Conservation (phyloP, 257 asterid genomes). For the Lycium barbarum region DNA sequence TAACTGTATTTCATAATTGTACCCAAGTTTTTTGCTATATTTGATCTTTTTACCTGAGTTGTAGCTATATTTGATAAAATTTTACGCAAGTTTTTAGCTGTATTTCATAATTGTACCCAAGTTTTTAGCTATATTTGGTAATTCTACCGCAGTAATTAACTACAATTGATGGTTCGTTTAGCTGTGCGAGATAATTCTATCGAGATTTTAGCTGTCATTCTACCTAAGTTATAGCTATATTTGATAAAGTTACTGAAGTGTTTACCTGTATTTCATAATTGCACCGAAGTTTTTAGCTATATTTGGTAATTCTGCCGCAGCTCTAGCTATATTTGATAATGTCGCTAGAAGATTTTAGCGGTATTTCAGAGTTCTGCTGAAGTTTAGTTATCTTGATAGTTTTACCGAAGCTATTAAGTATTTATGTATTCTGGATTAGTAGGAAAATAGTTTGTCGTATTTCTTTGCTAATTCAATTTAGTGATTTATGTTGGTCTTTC, state of each 20-base stretch:
- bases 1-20: background rate
- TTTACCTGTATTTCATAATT: background rate
- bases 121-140: no score
- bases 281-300: background rate
- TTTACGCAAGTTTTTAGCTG: no score
- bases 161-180: background rate
- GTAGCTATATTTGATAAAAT: background rate
- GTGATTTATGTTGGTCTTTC: background rate
- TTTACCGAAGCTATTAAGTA: background rate
- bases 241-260: background rate
- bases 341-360: background rate
- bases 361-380: background rate
- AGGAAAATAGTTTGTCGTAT: background rate
- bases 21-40: background rate
- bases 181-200: background rate
- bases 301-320: background rate
- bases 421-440: background rate
- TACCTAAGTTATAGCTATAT: background rate
- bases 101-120: background rate
- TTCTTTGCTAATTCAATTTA: background rate
- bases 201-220: background rate
- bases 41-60: background rate
- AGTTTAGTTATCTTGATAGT: background rate
- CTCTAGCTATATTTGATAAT: background rate
- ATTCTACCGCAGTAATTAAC: no score